Evolutionary conservation across 225 moss, liverwort and hornwort species (phyloP).

Genomic region (Rhytidiadelphus loreus): DNA sequence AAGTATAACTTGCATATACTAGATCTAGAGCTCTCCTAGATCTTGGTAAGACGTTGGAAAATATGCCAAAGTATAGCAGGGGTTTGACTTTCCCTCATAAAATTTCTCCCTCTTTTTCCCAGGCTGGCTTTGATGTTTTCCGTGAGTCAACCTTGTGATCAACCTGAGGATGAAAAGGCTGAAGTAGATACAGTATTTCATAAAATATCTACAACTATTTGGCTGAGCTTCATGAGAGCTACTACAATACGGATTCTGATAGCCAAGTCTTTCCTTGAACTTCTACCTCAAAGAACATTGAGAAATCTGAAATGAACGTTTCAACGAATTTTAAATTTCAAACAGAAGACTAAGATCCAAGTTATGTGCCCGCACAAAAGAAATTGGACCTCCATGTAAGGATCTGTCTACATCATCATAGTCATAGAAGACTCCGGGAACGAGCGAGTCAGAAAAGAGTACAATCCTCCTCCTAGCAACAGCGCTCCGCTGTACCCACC

Average conservation of each 20-base stretch:
- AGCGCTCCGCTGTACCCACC: conserved; percentile 72
- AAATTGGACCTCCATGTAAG: not conserved
- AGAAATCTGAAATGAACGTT: not conserved
- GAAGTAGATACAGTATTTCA: not conserved
- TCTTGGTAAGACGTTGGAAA: not conserved
- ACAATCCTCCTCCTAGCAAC: conserved; percentile 82
- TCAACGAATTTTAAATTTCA: not conserved
- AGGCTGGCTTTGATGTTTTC: not conserved
- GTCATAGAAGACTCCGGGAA: conserved; percentile 69
- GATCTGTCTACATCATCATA: conserved; percentile 49
- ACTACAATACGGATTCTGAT: not conserved
- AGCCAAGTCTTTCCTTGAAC: not conserved
- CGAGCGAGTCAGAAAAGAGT: conserved; percentile 70
- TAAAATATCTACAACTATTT: not conserved
- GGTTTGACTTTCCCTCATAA: not conserved
- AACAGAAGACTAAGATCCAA: not conserved
- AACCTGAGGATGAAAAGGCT: not conserved
- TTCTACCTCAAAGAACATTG: not conserved
- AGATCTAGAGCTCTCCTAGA: not conserved
- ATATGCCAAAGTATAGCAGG: not conserved
- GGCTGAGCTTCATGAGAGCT: not conserved
- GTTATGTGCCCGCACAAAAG: not conserved
- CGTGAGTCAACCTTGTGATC: not conserved
- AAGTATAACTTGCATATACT: not conserved
- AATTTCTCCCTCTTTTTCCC: not conserved